Evolutionary conservation across 2,329 filamentous ascomycete species (phyloP).

Genomic region (Penicillium sp.): DNA sequence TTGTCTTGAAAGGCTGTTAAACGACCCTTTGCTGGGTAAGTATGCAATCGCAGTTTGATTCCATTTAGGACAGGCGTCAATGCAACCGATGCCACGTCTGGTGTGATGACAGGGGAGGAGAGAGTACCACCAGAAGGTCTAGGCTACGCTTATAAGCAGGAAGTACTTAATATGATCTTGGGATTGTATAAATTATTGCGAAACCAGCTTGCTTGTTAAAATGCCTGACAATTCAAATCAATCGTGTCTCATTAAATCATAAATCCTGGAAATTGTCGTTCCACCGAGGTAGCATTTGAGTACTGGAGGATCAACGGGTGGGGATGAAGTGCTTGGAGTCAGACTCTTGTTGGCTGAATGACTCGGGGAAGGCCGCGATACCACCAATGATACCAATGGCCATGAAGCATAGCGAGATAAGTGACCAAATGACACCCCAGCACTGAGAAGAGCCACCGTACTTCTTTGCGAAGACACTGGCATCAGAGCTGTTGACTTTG

Average conservation of each 20-base stretch:
- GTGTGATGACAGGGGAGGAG: too few species aligned
- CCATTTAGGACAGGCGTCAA: not conserved
- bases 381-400: conserved; percentile 72
- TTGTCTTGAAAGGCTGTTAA: conserved; percentile 28
- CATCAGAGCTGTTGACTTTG: conserved; percentile 78
- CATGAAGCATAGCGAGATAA: conserved; percentile 73
- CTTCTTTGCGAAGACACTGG: conserved; percentile 73
- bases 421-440: conserved; percentile 77
- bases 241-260: conserved; percentile 7
- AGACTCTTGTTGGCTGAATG: conserved; percentile 66
- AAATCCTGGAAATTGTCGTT: not conserved
- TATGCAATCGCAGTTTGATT: conserved; percentile 14
- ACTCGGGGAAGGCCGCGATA: conserved; percentile 73
- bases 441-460: conserved; percentile 79
- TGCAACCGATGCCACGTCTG: too few species aligned
- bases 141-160: not conserved
- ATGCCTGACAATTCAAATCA: not conserved
- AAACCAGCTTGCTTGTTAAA: not conserved
- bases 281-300: not conserved
- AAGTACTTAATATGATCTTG: not conserved
- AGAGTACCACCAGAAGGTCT: too few species aligned
- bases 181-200: not conserved
- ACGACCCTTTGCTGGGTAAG: conserved; percentile 34
- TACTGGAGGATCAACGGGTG: conserved; percentile 28
- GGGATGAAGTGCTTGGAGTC: conserved; percentile 69